phyloP scores from a whole-genome alignment of 768 basidiomycete species.

The Royoungia palumana region DNA sequence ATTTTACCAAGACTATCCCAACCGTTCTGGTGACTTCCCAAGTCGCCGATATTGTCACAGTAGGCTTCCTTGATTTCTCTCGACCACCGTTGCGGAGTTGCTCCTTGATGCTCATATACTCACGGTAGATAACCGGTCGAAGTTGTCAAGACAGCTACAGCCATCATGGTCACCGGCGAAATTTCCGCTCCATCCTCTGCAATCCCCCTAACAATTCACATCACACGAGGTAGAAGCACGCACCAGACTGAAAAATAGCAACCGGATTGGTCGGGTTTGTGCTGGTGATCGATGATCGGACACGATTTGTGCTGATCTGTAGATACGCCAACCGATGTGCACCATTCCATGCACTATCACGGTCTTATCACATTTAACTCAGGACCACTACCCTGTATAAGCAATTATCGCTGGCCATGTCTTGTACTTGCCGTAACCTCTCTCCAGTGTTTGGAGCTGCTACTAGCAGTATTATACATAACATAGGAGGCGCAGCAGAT shows the following conservation, averaged over 20 bases:
- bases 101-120: not conserved
- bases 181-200: conserved; percentile 1
- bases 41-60: conserved; percentile 15
- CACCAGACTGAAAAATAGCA: conserved; percentile 4
- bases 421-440: not conserved
- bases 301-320: not conserved
- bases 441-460: not conserved
- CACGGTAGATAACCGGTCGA: conserved; percentile 14
- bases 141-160: not conserved
- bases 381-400: too few species aligned
- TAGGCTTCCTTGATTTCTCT: conserved; percentile 3
- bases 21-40: conserved; percentile 16
- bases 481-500: not conserved
- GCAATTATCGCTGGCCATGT: too few species aligned
- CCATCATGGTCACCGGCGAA: conserved; percentile 9
- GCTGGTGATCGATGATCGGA: not conserved
- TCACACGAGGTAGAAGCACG: conserved; percentile 9
- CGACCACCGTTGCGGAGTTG: conserved; percentile 14
- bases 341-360: conserved; percentile 5
- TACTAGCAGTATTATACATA: not conserved
- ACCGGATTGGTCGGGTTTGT: not conserved
- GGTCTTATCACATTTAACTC: too few species aligned
- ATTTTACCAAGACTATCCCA: conserved; percentile 8
- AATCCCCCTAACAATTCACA: conserved; percentile 2
- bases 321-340: not conserved